Conservation (phyloP, 2,329 filamentous ascomycete species). For the Drechslerella stenobrocha region DNA sequence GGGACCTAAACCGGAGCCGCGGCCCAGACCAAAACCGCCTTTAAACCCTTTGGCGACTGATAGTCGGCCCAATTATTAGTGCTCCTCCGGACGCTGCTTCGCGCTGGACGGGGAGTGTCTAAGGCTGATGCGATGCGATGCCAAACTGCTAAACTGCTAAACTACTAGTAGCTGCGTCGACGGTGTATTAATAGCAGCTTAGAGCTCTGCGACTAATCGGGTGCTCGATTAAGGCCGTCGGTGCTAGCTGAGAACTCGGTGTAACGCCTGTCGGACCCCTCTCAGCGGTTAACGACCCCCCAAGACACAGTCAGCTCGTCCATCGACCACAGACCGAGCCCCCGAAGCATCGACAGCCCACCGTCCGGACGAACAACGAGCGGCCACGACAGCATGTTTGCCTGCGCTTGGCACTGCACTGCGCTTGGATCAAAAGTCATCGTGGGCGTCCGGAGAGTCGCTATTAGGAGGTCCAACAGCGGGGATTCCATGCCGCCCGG, state of each 20-base stretch:
- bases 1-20: too few species aligned
- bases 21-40: too few species aligned
- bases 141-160: too few species aligned
- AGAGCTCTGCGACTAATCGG: too few species aligned
- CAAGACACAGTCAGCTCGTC: constrained; percentile 3
- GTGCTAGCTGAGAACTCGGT: neutral
- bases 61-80: too few species aligned
- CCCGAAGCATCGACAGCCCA: constrained; percentile 15
- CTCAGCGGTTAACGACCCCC: neutral
- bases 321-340: constrained; percentile 31
- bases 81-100: too few species aligned
- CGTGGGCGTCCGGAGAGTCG: constrained; percentile 31
- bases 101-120: too few species aligned
- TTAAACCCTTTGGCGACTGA: too few species aligned
- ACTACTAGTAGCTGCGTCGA: too few species aligned
- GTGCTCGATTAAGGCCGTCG: neutral
- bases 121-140: too few species aligned
- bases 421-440: constrained; percentile 19
- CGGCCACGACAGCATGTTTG: constrained; percentile 40
- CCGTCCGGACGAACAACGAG: constrained; percentile 20
- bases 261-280: constrained; percentile 14
- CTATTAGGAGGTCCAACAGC: constrained; percentile 9
- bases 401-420: neutral
- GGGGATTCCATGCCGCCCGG: constrained; percentile 16
- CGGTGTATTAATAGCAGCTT: too few species aligned